Base-by-base conservation (phyloP, 2,329 filamentous ascomycete species). In the Colletotrichum orchidophilum region DNA sequence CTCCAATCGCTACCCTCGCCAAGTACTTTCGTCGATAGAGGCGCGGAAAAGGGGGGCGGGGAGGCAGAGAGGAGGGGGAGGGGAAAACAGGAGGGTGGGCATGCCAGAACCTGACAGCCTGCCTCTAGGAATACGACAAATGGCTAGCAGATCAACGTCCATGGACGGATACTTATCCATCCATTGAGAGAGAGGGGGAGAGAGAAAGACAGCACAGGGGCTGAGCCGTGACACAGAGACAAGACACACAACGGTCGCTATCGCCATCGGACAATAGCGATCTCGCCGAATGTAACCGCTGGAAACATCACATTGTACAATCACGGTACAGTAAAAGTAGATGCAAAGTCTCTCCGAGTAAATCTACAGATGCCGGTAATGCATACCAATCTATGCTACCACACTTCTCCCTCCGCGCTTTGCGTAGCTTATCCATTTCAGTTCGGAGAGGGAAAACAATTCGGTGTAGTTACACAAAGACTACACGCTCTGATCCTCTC, bases 271-370 rank as follows among this genome's bases (percentile, higher is more conserved):
- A 63, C 58, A 49, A 24, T 31, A 35, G 42, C 31, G 27, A 18
- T 26, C 26, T 39, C 52, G 24, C 33, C 53, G 24, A 21, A 70
- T n/a, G 7, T 26, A 6, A 21, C 29, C n/a, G n/a, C 42, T n/a
- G 13, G 18, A 46, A 46, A 18, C 21, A 18, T 46, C 39, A 46
- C 39, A 46, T 46, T 46, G 18, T 46, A 46, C 39, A 9, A 46
- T 46, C 18, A 12, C 15, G 11, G 65, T 69, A 69, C n/a, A 58
- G 42, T 21, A 26, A 57, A 63, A 39, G 64, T 63, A 63, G 53
- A 63, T 54, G 15, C 46, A 26, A 62, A 21, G 65, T 71, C 58
- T 67, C 35, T 31, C 46, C 35, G 58, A 62, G 69, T 71, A 63
- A 49, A 21, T 69, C 58, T 69, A 71, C 69, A 69, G 46, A 54